Conservation (phyloP, 2,329 filamentous ascomycete genomes). For the Colletotrichum endophyticum region DNA sequence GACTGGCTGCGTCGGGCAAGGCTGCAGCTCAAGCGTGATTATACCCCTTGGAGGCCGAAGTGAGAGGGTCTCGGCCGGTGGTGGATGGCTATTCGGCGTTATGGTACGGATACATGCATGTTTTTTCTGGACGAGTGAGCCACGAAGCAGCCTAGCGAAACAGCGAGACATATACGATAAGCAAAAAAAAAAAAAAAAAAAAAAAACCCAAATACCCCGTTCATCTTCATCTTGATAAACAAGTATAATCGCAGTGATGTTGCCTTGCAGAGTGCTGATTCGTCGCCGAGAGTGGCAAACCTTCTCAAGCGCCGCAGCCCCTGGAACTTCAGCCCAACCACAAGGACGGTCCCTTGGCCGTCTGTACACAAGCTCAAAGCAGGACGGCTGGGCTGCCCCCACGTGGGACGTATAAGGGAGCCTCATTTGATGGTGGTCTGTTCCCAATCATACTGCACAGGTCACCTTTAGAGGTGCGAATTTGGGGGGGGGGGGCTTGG, state of each 20-base stretch:
- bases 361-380: slow-evolving; percentile 8
- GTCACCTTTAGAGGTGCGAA: background rate
- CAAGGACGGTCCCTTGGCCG: background rate
- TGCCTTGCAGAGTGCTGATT: background rate
- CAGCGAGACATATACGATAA: background rate
- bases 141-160: background rate
- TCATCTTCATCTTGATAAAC: background rate
- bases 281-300: background rate
- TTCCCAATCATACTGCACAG: background rate
- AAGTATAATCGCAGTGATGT: background rate
- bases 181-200: background rate
- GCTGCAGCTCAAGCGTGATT: background rate
- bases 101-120: background rate
- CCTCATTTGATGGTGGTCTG: slow-evolving; percentile 19
- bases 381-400: background rate
- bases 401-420: slow-evolving; percentile 16
- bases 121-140: background rate
- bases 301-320: background rate
- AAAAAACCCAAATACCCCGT: background rate
- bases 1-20: background rate
- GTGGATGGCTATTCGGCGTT: background rate
- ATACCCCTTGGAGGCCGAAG: slow-evolving; percentile 7
- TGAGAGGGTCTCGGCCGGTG: background rate
- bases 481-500: too few species aligned
- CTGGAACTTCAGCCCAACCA: background rate